Conservation (phyloP, 139 green algal genomes). For the Chlamydomonas applanata region DNA sequence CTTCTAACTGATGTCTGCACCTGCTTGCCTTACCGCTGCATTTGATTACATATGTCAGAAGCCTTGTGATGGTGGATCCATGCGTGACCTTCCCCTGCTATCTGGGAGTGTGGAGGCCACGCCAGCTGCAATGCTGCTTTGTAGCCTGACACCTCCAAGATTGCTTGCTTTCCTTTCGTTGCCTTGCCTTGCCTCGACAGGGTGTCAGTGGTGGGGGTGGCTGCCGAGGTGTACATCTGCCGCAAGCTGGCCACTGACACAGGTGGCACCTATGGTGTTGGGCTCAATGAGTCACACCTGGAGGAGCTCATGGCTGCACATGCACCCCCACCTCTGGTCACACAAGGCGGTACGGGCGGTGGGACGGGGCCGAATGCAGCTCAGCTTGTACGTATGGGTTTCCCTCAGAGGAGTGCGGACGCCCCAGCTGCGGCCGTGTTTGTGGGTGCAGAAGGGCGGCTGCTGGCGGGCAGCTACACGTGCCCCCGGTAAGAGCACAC, state of each 20-base stretch:
- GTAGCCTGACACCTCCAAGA: neutral
- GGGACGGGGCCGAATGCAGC: neutral
- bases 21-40: too few relatives aligned
- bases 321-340: conserved; percentile 58
- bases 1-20: too few relatives aligned
- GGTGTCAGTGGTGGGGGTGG: conserved; percentile 55
- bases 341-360: neutral
- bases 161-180: neutral
- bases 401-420: conserved; percentile 65
- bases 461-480: conserved; percentile 71
- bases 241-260: conserved; percentile 69
- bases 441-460: conserved; percentile 51
- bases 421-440: conserved; percentile 57
- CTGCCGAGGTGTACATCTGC: conserved; percentile 80
- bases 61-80: too few relatives aligned
- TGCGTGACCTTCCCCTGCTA: too few relatives aligned
- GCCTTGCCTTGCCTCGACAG: conserved; percentile 22
- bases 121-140: neutral
- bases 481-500: conserved; percentile 72
- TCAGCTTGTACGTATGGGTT: conserved; percentile 81
- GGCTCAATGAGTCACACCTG: conserved; percentile 71
- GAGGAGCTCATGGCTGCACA: conserved; percentile 64
- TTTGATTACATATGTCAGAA: too few relatives aligned
- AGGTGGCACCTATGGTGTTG: conserved; percentile 81
- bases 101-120: neutral